Evolutionary conservation across 2,329 filamentous ascomycete genomes (phyloP), one percentile per base, ranked within the genome.

Genomic region (Colletotrichum sp.): DNA sequence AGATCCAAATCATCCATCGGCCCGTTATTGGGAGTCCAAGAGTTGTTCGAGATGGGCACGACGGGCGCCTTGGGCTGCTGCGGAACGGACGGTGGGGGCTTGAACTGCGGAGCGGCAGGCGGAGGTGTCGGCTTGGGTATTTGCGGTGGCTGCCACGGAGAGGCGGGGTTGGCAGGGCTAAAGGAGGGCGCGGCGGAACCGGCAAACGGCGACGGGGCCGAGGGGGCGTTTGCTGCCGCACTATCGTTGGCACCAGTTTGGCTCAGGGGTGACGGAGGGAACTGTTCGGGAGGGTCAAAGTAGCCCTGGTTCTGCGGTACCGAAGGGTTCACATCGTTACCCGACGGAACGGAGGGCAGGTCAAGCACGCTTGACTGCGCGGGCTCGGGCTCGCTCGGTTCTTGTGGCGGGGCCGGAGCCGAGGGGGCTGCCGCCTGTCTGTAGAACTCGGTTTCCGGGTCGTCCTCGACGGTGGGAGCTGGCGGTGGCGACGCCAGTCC

Each of bases 1-100:
- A 98, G 93, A 78, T 98, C 95, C 36, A 84, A 78, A 9, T 79
- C 77, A 52, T 79, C 78, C 5, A 68, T 71, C 9, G 74, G 67
- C 26, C 71, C 70, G 28, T 60, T 75, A 2, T 68, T 66, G 10
- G 74, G 74, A 5, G 60, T 21, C 74, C 74, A 76, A 4, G 78
- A 78, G 28, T 81, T 81, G 16, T 70, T 72, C 21, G 68, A 74
- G 28, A 74, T 68, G 6, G 70, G 48, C 26, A 52, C 57, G 10
- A 69, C 34, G 1, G 64, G 57, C 5, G 64, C 57, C 36, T 68
- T 68, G 21, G 76, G 71, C 34, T 77, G 76, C 16, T 67, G 68
- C 24, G 63, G 61, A 16, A 57, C 30, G 8, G 77, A 77, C 32
- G 76, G 77, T 7, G 72, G 67, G 8, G 80, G 63, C 64, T 79